Evolutionary conservation across 805 yeast genomes (phyloP), one percentile per base, ranked within the genome.

Genomic region (Ogataea degrootiae): DNA sequence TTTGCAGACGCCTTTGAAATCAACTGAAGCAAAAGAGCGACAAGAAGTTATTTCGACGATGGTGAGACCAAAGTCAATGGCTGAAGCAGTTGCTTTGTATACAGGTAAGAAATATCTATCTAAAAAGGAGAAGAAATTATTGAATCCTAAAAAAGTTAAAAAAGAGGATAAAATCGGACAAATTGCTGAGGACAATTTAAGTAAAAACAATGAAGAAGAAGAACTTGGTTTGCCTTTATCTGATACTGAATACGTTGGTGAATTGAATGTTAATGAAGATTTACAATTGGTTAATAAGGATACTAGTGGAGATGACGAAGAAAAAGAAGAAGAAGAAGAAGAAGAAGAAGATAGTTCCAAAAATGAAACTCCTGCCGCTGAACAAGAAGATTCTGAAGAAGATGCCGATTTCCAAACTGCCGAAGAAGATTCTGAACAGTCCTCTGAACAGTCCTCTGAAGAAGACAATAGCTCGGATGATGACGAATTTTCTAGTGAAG

Each of bases 61-160:
- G 69, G 55, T 44, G 22, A 54, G 60, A 41, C 78, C 79, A 14
- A 70, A 59, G 47, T 74, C 80, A 17, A 69, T 77, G 75, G 82
- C 81, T 9, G 82, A 77, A 59, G 83, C 83, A 9, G 76, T 80
- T 31, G 80, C 81, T 12, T 73, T 77, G 7, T 78, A 78, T 58
- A 72, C 83, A 1, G 80, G 82, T 29, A 77, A 77, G 48, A 74
- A 71, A 55, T 79, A 77, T 48, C 62, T 76, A 52, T 70, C 76
- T 6, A 77, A 75, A 57, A 72, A 73, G 34, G 73, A 75, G 48
- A 72, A 69, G 48, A 65, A 59, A 53, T 50, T 50, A 39, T 38
- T 45, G 11, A 59, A 55, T 37, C 59, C 61, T 47, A 62, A 60
- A 45, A 51, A 55, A 19, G 43, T 51, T 43, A 53, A 50, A 54